A percentile compares a stretch with the other conserved stretches of the same genome.
Conservation (phyloP, 2,329 filamentous ascomycete species). For the Curvularia eragrostidis region DNA sequence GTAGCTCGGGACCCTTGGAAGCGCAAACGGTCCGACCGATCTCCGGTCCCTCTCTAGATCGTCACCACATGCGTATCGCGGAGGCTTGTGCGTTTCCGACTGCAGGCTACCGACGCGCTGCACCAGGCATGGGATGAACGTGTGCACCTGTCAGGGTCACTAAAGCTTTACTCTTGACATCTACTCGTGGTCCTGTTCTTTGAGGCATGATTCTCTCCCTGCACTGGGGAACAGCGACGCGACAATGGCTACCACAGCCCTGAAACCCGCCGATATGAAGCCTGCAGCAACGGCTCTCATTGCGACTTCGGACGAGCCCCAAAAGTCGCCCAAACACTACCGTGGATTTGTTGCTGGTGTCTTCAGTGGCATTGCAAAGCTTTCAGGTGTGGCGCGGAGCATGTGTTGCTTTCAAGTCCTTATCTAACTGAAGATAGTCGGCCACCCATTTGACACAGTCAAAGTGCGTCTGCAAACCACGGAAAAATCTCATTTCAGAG, state of each 20-base stretch:
- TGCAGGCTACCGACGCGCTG: slow-evolving; percentile 10
- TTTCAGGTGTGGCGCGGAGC: slow-evolving; percentile 67
- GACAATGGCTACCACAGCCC: slow-evolving; percentile 46
- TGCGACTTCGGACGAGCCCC: slow-evolving; percentile 36
- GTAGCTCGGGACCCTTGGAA: slow-evolving; percentile 6
- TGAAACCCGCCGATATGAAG: slow-evolving; percentile 38
- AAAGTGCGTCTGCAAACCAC: slow-evolving; percentile 96
- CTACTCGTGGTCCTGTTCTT: not conserved
- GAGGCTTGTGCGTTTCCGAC: slow-evolving; percentile 43
- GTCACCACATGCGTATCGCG: slow-evolving; percentile 42
- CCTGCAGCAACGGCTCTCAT: slow-evolving; percentile 35
- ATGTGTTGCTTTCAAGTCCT: not conserved
- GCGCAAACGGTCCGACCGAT: slow-evolving; percentile 26
- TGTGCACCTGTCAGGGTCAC: not conserved
- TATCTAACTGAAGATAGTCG: slow-evolving; percentile 52
- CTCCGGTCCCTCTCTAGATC: slow-evolving; percentile 37
- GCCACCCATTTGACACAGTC: slow-evolving; percentile 88
- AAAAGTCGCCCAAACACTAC: slow-evolving; percentile 66
- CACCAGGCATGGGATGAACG: not conserved
- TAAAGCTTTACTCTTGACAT: not conserved
- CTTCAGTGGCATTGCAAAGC: slow-evolving; percentile 90
- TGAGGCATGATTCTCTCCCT: slow-evolving; percentile 32
- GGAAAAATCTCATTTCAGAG: slow-evolving; percentile 75
- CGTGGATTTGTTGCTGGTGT: slow-evolving; percentile 98
- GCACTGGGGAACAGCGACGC: slow-evolving; percentile 15